Evolutionary conservation across 192 early-diverging fungal species (phyloP).

Genomic region (Backusella westeae): DNA sequence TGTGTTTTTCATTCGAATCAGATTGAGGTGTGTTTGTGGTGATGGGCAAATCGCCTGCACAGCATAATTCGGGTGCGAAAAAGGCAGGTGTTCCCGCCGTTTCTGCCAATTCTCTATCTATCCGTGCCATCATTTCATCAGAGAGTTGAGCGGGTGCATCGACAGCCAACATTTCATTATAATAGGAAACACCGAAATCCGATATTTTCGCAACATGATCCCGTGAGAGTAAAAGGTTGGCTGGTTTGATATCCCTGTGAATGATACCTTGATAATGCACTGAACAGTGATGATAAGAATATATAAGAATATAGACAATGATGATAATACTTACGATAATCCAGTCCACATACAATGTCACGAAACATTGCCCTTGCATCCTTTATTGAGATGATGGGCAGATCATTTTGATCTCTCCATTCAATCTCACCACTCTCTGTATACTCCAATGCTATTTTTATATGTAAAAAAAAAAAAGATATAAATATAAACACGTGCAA

Average conservation of each 20-base stretch:
- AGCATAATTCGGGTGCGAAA: conserved; percentile 98
- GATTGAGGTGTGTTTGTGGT: not conserved
- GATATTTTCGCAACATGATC: conserved; percentile 89
- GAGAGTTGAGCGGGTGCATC: conserved; percentile 31
- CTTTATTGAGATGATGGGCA: conserved; percentile 63
- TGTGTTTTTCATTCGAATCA: not conserved
- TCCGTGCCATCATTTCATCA: conserved; percentile 16
- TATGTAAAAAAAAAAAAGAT: not conserved
- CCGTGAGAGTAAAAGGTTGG: conserved; percentile 82
- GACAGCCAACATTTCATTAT: conserved; percentile 51
- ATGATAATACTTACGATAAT: conserved; percentile 68
- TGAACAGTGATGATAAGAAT: conserved; percentile 16
- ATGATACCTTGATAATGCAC: conserved; percentile 96
- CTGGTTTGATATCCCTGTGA: conserved; percentile 98
- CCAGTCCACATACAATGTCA: conserved; percentile 88
- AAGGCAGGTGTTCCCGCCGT: conserved; percentile 97
- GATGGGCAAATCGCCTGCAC: conserved; percentile 42
- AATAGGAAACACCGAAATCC: conserved; percentile 97
- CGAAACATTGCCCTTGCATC: conserved; percentile 83
- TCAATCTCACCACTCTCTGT: conserved; percentile 91
- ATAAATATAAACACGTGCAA: conserved; percentile 1
- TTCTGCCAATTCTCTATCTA: conserved; percentile 90
- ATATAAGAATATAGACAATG: not conserved
- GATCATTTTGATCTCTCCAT: conserved; percentile 75
- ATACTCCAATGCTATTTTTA: conserved; percentile 65